These are phyloP conservation scores for Trypanosoma cruzi DNA, from an alignment of 208 protist genomes.

Conservation along the genomic window DNA sequence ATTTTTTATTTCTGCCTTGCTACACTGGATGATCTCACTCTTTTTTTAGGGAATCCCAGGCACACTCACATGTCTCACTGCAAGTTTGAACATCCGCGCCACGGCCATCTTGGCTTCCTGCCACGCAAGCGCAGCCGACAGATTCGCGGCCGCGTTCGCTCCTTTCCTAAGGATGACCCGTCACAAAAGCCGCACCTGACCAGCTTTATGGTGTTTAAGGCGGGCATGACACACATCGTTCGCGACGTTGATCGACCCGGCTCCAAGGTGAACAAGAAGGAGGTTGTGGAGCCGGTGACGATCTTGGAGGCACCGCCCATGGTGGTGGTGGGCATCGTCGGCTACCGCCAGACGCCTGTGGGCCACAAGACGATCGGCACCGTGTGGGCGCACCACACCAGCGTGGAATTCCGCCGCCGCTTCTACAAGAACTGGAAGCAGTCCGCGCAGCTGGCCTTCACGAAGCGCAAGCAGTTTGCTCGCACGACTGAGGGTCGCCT, in stretches of 20 bases:
- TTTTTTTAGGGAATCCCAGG: neutral
- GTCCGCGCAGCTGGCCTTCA: conserved; percentile 98
- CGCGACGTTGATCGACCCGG: conserved; percentile 97
- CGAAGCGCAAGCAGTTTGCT: conserved; percentile 88
- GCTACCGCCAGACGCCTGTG: conserved; percentile 97
- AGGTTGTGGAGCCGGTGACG: conserved; percentile 98
- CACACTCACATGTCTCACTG: conserved; percentile 94
- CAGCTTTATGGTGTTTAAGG: conserved; percentile 99
- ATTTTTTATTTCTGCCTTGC: conserved; percentile 1
- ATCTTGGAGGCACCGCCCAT: conserved; percentile 99
- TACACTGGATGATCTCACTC: no score
- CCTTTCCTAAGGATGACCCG: conserved; percentile 97
- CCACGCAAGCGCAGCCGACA: conserved; percentile 96
- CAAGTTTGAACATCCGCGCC: conserved; percentile 98
- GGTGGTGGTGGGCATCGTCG: conserved; percentile 98
- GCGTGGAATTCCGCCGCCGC: conserved; percentile 94
- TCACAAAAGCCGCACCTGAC: conserved; percentile 96
- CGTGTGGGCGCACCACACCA: conserved; percentile 98
- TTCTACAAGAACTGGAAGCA: conserved; percentile 99
- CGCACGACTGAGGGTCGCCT: conserved; percentile 87
- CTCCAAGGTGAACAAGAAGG: conserved; percentile 98
- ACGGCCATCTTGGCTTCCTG: conserved; percentile 98
- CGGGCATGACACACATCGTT: conserved; percentile 99
- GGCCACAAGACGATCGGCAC: conserved; percentile 98
- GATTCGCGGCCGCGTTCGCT: conserved; percentile 93